Evolutionary conservation across 768 basidiomycete species (phyloP).

Genomic region (Pulveroboletus sp.): DNA sequence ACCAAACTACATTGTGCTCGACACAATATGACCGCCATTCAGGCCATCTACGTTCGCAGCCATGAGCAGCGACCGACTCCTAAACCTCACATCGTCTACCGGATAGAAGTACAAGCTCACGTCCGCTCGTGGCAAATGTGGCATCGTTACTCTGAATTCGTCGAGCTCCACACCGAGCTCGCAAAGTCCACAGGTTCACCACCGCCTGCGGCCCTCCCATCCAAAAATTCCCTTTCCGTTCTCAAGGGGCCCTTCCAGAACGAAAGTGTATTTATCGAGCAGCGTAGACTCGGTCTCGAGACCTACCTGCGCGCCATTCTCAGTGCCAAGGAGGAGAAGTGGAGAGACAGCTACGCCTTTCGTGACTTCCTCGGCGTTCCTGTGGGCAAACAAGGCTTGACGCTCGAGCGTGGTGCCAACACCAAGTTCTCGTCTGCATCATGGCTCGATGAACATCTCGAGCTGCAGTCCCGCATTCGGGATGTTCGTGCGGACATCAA

Average conservation of each 20-base stretch:
- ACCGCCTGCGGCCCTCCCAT: conserved; percentile 77
- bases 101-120: conserved; percentile 79
- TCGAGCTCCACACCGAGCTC: conserved; percentile 78
- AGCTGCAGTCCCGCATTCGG: conserved; percentile 70
- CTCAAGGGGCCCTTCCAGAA: conserved; percentile 46
- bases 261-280: conserved; percentile 64
- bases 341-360: conserved; percentile 77
- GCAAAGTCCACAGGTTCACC: conserved; percentile 71
- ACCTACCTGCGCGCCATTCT: conserved; percentile 82
- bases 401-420: conserved; percentile 24
- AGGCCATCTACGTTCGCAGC: conserved; percentile 65
- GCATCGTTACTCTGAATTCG: conserved; percentile 93
- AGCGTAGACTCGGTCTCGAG: conserved; percentile 75
- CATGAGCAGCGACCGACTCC: conserved; percentile 66
- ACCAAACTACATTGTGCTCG: conserved; percentile 4
- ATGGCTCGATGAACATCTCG: conserved; percentile 88
- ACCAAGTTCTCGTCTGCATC: conserved; percentile 65
- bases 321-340: conserved; percentile 72
- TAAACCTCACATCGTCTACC: conserved; percentile 78
- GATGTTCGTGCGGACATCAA: conserved; percentile 83
- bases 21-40: conserved; percentile 61
- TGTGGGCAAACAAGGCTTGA: conserved; percentile 45
- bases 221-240: conserved; percentile 75
- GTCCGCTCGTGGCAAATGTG: conserved; percentile 93
- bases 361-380: conserved; percentile 86